Evolutionary conservation across 768 basidiomycete species (phyloP), one percentile per base, ranked within the genome.

Genomic region (Candolleomyces aberdarensis): DNA sequence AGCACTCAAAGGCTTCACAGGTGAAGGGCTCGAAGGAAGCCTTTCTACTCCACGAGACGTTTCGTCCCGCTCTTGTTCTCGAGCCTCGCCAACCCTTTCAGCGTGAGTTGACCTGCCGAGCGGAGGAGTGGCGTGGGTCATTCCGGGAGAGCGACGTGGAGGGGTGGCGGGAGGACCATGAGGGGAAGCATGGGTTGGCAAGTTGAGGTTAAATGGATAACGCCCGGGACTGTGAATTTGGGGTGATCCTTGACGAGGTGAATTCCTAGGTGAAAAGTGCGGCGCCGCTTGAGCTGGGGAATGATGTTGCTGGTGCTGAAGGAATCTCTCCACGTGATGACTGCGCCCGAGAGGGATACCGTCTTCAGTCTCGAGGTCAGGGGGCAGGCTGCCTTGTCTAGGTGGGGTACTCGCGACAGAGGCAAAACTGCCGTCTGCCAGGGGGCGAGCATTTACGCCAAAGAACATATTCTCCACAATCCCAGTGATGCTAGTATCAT

Each of bases 381-480:
- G 75, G 19, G 85, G 84, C 5, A 85, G 75, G 56, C 78, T 72
- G 48, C 63, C 52, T 55, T 70, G 66, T 64, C 74, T 76, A 3
- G 86, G 82, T 41, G 83, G 80, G 15, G 83, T 80, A 66, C 67
- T 76, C 39, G 68, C 69, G 60, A 60, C 66, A 14, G 70, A 65
- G 19, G 64, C 63, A 52, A 66, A 60, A 46, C 69, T 66, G 8
- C 56, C 57, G 40, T 71, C 69, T 20, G 61, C 64, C 32, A 67
- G 62, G 39, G 65, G 62, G 5, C 67, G 65, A n/a, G 71, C 70
- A 53, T 70, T 75, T 14, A 74, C 75, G 50, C 75, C 74, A 56
- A 82, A 80, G 60, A 90, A 78, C 78, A 90, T 86, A 58, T 88
- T 82, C 49, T 90, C 84, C 19, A 90, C 88, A 31, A 88, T 78